phyloP scores from a whole-genome alignment of 2,329 filamentous ascomycete genomes.

The Cladophialophora carrionii region DNA sequence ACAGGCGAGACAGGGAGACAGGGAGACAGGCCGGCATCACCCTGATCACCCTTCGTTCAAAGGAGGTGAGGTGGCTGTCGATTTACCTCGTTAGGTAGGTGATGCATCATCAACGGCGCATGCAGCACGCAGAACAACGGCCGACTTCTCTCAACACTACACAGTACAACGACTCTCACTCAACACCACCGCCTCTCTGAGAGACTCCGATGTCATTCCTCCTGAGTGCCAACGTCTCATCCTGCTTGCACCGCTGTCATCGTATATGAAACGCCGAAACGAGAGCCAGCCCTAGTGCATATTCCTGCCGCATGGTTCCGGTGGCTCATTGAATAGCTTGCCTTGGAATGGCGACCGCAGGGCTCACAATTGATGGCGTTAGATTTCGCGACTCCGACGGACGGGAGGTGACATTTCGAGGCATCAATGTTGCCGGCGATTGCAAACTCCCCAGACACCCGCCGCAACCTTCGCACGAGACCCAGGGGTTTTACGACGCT shows the following conservation, averaged over 20 bases:
- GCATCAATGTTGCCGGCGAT: slow-evolving; percentile 91
- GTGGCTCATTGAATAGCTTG: neutral
- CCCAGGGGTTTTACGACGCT: slow-evolving; percentile 84
- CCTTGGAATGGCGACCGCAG: slow-evolving; percentile 69
- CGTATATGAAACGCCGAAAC: neutral
- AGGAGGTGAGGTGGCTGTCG: neutral
- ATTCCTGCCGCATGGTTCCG: slow-evolving; percentile 27
- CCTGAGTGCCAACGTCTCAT: neutral
- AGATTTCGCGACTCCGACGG: slow-evolving; percentile 80
- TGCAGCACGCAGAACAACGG: neutral
- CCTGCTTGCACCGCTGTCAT: neutral
- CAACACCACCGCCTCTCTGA: neutral
- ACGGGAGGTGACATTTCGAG: slow-evolving; percentile 83
- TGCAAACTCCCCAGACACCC: slow-evolving; percentile 85
- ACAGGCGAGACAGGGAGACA: too few relatives aligned
- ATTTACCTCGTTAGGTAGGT: neutral
- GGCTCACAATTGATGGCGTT: slow-evolving; percentile 80
- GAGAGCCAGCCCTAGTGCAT: neutral
- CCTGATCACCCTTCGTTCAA: neutral
- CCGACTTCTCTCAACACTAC: neutral
- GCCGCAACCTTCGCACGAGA: slow-evolving; percentile 76
- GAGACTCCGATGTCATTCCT: neutral
- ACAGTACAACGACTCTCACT: neutral
- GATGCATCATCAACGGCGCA: neutral
- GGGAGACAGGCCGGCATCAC: too few relatives aligned